Evolutionary conservation across 2,329 filamentous ascomycete species (phyloP).

Genomic region (Orbilia brochopaga): DNA sequence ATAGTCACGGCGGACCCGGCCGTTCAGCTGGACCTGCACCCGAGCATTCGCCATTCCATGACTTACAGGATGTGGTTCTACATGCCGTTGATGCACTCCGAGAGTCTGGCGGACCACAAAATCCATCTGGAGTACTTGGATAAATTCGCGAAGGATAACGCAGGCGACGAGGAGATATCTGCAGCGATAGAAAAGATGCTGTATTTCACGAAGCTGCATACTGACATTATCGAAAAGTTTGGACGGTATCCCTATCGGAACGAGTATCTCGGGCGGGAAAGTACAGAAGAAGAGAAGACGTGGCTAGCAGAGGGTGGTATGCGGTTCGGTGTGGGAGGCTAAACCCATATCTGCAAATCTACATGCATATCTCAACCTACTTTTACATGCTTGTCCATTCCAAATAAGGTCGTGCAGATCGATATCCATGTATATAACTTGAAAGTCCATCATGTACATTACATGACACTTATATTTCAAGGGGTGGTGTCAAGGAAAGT

Average conservation of each 20-base stretch:
- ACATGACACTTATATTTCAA: neutral
- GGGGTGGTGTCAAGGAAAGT: constrained; percentile 24
- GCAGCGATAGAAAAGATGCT: constrained; percentile 56
- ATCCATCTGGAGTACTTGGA: constrained; percentile 53
- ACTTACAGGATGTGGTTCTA: constrained; percentile 65
- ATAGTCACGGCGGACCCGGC: constrained; percentile 55
- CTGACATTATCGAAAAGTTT: constrained; percentile 63
- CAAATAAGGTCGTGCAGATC: neutral
- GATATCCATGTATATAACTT: neutral
- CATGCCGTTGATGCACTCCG: constrained; percentile 68
- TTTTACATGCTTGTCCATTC: neutral
- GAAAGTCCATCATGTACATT: neutral
- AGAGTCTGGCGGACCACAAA: constrained; percentile 62
- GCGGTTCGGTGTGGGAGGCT: constrained; percentile 30
- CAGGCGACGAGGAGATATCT: constrained; percentile 57
- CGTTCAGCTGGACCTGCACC: constrained; percentile 56
- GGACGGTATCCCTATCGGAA: constrained; percentile 69
- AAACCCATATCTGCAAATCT: neutral
- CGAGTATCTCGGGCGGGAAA: constrained; percentile 61
- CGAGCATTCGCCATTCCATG: constrained; percentile 38
- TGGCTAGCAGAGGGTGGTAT: constrained; percentile 61
- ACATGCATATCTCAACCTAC: neutral
- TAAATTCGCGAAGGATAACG: constrained; percentile 52
- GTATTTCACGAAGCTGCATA: constrained; percentile 61
- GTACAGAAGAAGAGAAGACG: constrained; percentile 62